Evolutionary conservation across 768 basidiomycete genomes (phyloP), one percentile per base, ranked within the genome.

Genomic region (Lactarius deliciosus): DNA sequence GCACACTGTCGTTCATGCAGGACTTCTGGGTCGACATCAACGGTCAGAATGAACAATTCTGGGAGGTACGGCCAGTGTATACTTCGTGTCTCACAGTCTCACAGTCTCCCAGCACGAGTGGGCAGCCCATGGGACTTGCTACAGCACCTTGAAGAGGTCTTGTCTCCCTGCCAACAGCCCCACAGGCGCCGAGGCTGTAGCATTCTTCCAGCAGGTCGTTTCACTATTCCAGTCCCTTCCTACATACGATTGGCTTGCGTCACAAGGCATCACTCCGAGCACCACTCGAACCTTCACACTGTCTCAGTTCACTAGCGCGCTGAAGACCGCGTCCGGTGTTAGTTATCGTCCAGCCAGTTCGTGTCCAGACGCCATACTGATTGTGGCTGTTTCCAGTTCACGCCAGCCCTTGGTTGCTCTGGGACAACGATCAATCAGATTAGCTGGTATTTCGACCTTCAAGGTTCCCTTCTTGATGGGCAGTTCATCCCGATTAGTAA

Each of bases 191-290:
- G 90, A 90, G 86, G 89, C 88, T 1, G 89, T 89, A 40, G 83
- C 83, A 18, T 91, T 83, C 76, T 90, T 88, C 77, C 71, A 85
- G 65, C 79, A 72, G n/a, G 83, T 85, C 2, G 87, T 89, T 65
- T 77, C 73, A 2, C 75, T 89, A 18, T 89, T 88, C 79, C 75
- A 83, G 84, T 80, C 81, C 10, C 83, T 93, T 30, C 89, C 91
- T 0, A 92, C 92, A 2, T 92, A 86, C 75, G 79, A 83, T 18
- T 92, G 85, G 85, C 86, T 94, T 47, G 77, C 80, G 16, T 77
- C 82, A 25, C 86, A 82, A n/a, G 91, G 91, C 30, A 94, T 94
- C 70, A 84, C 83, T 3, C 93, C 93, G 15, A 82, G 82, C n/a
- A 76, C 79, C 3, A 78, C 75, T 66, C 73, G 76, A 70, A 90